Base-by-base conservation (phyloP, 768 basidiomycete species). In the Tricholoma furcatifolium region DNA sequence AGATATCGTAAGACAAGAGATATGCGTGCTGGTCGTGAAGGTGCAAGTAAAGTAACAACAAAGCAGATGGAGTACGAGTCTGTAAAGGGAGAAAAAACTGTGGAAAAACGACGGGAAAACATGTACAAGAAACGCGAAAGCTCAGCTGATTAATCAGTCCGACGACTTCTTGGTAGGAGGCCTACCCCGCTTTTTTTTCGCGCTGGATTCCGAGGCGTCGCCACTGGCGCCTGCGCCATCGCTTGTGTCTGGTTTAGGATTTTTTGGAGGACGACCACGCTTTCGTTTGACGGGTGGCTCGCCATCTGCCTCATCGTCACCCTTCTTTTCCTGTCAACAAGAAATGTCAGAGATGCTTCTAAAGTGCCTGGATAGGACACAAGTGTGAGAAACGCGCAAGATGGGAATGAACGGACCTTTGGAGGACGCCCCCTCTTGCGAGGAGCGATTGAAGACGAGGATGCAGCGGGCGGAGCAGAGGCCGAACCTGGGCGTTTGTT, bases 231-330 rank as follows among this genome's bases (percentile, higher is more conserved):
- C 66, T 47, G 73, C 65, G 17, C 68, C 72, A 38, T 77, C 71
- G 45, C 63, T 65, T 48, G 66, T 60, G 20, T 78, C 70, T 52
- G 76, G 75, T 67, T 79, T 84, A 50, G 81, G 75, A 50, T 74
- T 72, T 70, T 91, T 91, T 58, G 83, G 85, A 51, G 89, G 88
- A 55, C 88, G 83, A 36, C 88, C 88, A 56, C 89, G 80, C 68
- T 78, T 83, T 62, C 85, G 78, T 69, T 89, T 90, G 44, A 78
- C 69, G 42, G 74, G 72, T 38, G 74, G 75, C 56, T 83, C 83
- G 44, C 78, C 81, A 40, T 65, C 74, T 31, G 60, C 74, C 30
- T 63, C 62, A 21, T 74, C 75, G 40, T 75, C 76, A 56, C 70
- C 74, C 69, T 77, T 77, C 60, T 74, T 69, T 71, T 75, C 53